Evolutionary conservation across 176 grass and related monocot genomes (phyloP).

Genomic region (Poa annua): DNA sequence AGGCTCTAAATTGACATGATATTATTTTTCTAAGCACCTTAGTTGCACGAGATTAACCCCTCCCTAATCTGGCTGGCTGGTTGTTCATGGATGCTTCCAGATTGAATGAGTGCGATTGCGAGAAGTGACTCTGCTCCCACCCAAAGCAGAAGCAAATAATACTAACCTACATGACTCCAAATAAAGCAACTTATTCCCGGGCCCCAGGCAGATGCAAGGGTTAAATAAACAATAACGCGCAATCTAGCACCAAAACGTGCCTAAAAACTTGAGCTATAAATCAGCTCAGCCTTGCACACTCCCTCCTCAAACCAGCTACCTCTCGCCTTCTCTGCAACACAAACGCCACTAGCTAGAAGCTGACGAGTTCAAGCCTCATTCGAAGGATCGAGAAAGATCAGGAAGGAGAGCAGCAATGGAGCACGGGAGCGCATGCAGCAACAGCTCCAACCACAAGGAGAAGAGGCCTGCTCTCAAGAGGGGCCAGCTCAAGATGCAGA

Average conservation of each 20-base stretch:
- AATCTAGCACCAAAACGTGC: constrained; percentile 20
- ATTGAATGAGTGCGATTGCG: neutral
- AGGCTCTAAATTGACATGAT: neutral
- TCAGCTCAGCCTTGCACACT: neutral
- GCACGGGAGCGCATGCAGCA: constrained; percentile 42
- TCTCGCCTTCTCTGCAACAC: constrained; percentile 22
- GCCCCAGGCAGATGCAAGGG: neutral
- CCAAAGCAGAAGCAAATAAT: neutral
- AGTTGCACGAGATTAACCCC: no score
- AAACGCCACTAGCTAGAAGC: neutral
- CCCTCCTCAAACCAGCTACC: constrained; percentile 23
- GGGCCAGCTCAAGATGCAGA: constrained; percentile 8
- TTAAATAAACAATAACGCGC: neutral
- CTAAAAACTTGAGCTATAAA: constrained; percentile 35
- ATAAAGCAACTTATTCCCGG: constrained; percentile 32
- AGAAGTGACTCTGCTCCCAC: constrained; percentile 20
- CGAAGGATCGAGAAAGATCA: neutral
- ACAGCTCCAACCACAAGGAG: neutral
- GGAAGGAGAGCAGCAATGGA: constrained; percentile 39
- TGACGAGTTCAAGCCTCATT: neutral
- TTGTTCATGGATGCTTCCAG: neutral
- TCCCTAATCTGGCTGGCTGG: neutral
- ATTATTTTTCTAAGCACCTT: no score
- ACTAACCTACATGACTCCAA: neutral
- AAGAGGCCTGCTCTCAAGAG: constrained; percentile 24